phyloP scores from a whole-genome alignment of 192 early-diverging fungal genomes.

The Linnemannia zychae region DNA sequence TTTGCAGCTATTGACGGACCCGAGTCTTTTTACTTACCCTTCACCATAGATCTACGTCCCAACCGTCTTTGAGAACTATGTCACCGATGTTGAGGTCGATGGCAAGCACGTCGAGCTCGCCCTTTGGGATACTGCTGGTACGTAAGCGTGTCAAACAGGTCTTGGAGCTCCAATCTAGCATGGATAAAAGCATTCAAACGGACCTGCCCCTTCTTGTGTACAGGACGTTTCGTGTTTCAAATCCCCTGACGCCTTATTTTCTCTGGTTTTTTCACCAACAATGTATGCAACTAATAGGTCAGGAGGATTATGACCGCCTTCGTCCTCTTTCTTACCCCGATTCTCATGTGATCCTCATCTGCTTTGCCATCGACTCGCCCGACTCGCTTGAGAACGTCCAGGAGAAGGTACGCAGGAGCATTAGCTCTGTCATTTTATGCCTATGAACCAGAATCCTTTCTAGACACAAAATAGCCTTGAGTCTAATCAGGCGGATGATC shows the following conservation, averaged over 20 bases:
- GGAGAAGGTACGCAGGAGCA: conserved; percentile 66
- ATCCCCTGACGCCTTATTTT: neutral
- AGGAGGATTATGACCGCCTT: conserved; percentile 97
- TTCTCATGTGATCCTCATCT: conserved; percentile 93
- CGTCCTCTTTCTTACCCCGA: conserved; percentile 93
- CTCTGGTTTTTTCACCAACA: neutral
- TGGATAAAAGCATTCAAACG: neutral
- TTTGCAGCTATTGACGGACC: neutral
- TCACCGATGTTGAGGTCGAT: conserved; percentile 79
- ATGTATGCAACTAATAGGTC: conserved; percentile 64
- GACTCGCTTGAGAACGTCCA: conserved; percentile 87
- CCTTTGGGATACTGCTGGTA: conserved; percentile 86
- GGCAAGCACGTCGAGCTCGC: conserved; percentile 77
- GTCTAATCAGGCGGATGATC: too few relatives aligned
- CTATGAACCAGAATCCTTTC: too few relatives aligned
- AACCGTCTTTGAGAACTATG: conserved; percentile 84
- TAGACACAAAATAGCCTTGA: too few relatives aligned
- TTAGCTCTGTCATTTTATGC: neutral
- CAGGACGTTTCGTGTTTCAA: neutral
- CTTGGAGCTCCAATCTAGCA: neutral
- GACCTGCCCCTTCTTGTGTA: neutral
- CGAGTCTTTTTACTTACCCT: neutral
- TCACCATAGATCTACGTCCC: conserved; percentile 74
- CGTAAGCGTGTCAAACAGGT: conserved; percentile 6
- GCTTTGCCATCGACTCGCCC: conserved; percentile 89